These are phyloP conservation scores for Ramaria sp. DNA, from an alignment of 768 basidiomycete species.

Conservation along the genomic window DNA sequence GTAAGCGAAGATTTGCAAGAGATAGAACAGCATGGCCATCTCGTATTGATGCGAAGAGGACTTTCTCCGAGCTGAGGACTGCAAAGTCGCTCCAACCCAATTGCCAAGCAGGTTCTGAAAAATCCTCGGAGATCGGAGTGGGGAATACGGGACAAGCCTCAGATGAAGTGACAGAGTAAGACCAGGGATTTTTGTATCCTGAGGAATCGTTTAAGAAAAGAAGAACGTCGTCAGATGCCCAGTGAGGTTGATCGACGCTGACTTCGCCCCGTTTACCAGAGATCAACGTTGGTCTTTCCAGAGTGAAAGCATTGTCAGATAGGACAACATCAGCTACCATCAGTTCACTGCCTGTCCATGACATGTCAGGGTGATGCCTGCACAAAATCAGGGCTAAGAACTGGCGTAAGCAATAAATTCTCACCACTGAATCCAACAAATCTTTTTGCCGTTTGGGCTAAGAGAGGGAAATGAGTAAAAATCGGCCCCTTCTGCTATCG, in stretches of 20 bases:
- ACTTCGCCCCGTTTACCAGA: conserved; percentile 41
- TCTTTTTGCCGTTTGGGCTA: conserved; percentile 43
- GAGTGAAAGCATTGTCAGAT: conserved; percentile 15
- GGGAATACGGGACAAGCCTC: conserved; percentile 29
- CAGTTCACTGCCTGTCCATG: conserved; percentile 57
- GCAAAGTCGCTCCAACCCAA: conserved; percentile 40
- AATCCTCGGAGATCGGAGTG: conserved; percentile 39
- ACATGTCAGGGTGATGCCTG: conserved; percentile 49
- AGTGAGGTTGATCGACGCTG: conserved; percentile 47
- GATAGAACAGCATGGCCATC: conserved; percentile 32
- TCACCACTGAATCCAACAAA: conserved; percentile 61
- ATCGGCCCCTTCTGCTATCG: conserved; percentile 48
- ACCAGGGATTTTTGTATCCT: conserved; percentile 62
- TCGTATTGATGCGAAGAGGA: conserved; percentile 28
- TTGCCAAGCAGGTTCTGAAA: conserved; percentile 42
- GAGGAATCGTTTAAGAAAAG: conserved; percentile 36
- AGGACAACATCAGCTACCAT: conserved; percentile 37
- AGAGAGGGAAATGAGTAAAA: conserved; percentile 59
- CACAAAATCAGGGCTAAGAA: not conserved
- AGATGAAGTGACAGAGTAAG: conserved; percentile 27
- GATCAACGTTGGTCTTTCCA: conserved; percentile 31
- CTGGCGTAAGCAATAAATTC: no score
- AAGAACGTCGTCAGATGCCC: conserved; percentile 33
- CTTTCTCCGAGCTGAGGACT: conserved; percentile 16
- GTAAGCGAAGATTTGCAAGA: conserved; percentile 24